Conservation (phyloP, 2,329 filamentous ascomycete species). For the Neurospora sp. region DNA sequence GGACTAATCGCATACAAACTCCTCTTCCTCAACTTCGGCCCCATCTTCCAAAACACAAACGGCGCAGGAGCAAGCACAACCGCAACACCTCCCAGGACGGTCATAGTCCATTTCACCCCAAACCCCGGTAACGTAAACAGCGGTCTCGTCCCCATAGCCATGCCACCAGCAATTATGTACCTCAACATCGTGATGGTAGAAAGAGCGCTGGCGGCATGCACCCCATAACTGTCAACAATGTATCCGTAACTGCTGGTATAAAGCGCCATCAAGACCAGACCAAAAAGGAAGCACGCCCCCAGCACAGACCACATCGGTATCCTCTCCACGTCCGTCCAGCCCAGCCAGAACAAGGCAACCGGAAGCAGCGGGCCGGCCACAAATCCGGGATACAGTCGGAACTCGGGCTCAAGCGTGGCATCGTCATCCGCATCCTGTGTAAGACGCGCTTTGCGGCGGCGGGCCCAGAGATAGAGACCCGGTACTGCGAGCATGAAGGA, state of each 20-base stretch:
- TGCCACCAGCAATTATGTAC: slow-evolving; percentile 27
- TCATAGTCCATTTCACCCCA: slow-evolving; percentile 22
- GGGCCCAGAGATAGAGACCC: slow-evolving; percentile 32
- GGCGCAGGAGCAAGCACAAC: slow-evolving; percentile 23
- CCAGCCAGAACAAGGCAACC: slow-evolving; percentile 47
- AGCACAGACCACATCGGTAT: slow-evolving; percentile 41
- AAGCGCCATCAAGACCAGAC: slow-evolving; percentile 37
- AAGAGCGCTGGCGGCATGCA: slow-evolving; percentile 32
- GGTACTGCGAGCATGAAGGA: slow-evolving; percentile 32
- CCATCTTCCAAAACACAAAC: slow-evolving; percentile 25
- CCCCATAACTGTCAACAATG: slow-evolving; percentile 46
- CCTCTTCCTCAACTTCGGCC: slow-evolving; percentile 15
- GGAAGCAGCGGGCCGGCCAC: slow-evolving; percentile 39
- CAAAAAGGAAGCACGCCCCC: slow-evolving; percentile 39
- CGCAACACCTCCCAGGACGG: slow-evolving; percentile 25
- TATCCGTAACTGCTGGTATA: slow-evolving; percentile 46
- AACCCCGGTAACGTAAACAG: slow-evolving; percentile 25
- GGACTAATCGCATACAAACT: slow-evolving; percentile 10
- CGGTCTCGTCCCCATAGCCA: slow-evolving; percentile 28
- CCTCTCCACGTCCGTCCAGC: slow-evolving; percentile 35
- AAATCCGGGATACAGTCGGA: slow-evolving; percentile 43
- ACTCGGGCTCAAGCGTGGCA: slow-evolving; percentile 36
- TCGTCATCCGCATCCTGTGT: slow-evolving; percentile 31
- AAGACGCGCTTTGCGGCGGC: slow-evolving; percentile 9
- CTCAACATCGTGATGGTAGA: slow-evolving; percentile 24